A percentile compares a stretch with the other conserved stretches of the same genome.
phyloP scores from a whole-genome alignment of 139 green algal genomes.

The Volvox africanus region DNA sequence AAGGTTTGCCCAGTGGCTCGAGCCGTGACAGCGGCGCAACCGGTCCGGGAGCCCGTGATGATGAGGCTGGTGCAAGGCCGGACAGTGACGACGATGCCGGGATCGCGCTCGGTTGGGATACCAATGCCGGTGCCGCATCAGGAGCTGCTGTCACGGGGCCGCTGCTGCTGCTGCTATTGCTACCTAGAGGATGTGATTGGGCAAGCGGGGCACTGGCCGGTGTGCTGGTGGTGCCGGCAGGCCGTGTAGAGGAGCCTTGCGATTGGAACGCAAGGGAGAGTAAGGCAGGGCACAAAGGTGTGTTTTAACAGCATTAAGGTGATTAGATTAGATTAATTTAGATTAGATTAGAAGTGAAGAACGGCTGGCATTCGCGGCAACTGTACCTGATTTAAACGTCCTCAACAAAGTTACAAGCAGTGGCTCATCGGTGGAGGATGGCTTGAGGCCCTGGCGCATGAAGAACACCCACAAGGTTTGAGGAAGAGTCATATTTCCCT shows the following conservation, averaged over 20 bases:
- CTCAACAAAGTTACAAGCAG: constrained; percentile 26
- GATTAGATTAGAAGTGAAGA: no score
- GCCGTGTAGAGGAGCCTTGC: background rate
- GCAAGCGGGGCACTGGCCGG: background rate
- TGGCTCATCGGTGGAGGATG: background rate
- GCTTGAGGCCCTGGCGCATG: constrained; percentile 10
- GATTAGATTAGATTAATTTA: background rate
- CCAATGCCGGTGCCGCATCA: background rate
- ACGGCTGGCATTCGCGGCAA: background rate
- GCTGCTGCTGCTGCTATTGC: background rate
- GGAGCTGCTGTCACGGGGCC: background rate
- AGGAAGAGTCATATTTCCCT: background rate
- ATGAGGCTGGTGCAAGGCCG: background rate
- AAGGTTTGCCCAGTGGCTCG: background rate
- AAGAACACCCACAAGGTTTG: background rate
- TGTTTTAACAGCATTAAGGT: background rate
- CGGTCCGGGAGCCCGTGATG: background rate
- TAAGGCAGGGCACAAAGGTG: no score
- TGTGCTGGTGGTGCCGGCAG: background rate
- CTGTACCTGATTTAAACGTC: constrained; percentile 19
- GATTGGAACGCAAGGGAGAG: background rate
- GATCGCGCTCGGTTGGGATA: background rate
- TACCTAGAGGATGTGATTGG: background rate
- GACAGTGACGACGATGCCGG: background rate
- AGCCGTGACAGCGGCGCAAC: constrained; percentile 8